phyloP scores from a whole-genome alignment of 768 basidiomycete genomes.

The Heimioporus sp. region DNA sequence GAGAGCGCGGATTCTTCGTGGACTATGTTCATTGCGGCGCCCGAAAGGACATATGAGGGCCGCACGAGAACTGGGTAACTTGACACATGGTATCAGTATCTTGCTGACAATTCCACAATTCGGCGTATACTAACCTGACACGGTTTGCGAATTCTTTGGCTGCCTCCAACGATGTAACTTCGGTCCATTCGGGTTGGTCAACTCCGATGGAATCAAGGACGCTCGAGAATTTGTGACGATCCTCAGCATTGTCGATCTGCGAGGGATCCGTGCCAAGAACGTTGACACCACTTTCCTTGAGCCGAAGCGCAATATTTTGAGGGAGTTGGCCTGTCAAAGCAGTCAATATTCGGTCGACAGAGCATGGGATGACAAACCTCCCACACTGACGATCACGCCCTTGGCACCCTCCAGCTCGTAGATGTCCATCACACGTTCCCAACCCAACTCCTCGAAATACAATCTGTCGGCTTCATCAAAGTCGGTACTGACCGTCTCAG shows the following conservation, averaged over 20 bases:
- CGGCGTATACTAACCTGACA: conserved; percentile 51
- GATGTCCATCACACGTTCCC: conserved; percentile 99
- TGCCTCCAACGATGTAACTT: conserved; percentile 82
- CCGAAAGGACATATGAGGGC: conserved; percentile 97
- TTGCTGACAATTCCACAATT: neutral
- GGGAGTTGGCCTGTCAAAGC: conserved; percentile 80
- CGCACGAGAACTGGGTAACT: conserved; percentile 98
- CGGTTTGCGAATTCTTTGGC: conserved; percentile 89
- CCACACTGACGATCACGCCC: conserved; percentile 95
- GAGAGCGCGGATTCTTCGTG: conserved; percentile 87
- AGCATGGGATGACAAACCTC: conserved; percentile 56
- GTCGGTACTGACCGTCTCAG: conserved; percentile 98
- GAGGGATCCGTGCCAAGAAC: conserved; percentile 96
- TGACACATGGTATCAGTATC: neutral
- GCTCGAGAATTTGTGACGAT: conserved; percentile 98
- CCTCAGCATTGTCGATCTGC: conserved; percentile 95
- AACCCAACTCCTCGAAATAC: conserved; percentile 98
- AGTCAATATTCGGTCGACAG: neutral
- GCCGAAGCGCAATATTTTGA: conserved; percentile 95
- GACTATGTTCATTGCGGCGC: conserved; percentile 99
- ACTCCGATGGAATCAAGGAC: conserved; percentile 93
- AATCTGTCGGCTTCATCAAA: conserved; percentile 99
- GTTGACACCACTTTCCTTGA: conserved; percentile 87
- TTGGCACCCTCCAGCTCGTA: conserved; percentile 93
- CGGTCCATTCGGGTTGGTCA: conserved; percentile 96